Percentiles rank a stretch among this genome's conserved stretches.
Conservation (phyloP, 2,329 filamentous ascomycete species). For the Onygenales sp. region DNA sequence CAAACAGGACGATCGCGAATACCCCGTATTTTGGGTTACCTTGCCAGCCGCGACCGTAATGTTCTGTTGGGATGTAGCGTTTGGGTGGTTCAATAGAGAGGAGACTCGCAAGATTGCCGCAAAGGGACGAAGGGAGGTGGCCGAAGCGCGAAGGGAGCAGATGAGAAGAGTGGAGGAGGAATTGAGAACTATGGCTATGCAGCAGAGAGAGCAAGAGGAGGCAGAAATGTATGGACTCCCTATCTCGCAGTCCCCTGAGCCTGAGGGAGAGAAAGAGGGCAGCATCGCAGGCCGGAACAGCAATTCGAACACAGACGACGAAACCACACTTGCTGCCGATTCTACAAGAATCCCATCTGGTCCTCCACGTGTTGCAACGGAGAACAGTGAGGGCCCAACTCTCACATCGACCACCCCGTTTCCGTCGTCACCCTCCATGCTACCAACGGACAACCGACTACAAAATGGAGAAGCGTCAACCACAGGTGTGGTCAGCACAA, state of each 20-base stretch:
- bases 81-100: slow-evolving; percentile 54
- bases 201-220: slow-evolving; percentile 10
- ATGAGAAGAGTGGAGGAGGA: slow-evolving; percentile 26
- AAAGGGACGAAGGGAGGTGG: slow-evolving; percentile 43
- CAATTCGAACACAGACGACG: slow-evolving; percentile 6
- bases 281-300: background rate
- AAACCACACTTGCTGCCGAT: slow-evolving; percentile 4
- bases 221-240: slow-evolving; percentile 5
- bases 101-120: slow-evolving; percentile 55
- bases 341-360: background rate
- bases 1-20: slow-evolving; percentile 39
- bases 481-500: slow-evolving; percentile 8
- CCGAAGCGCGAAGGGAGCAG: slow-evolving; percentile 34
- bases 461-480: slow-evolving; percentile 5
- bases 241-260: background rate
- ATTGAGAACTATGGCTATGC: slow-evolving; percentile 1
- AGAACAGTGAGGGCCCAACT: slow-evolving; percentile 1
- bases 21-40: slow-evolving; percentile 59
- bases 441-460: slow-evolving; percentile 8
- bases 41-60: slow-evolving; percentile 59
- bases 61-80: slow-evolving; percentile 57
- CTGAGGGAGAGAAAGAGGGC: slow-evolving; percentile 5
- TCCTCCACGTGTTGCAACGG: background rate
- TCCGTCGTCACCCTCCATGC: slow-evolving; percentile 8
- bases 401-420: background rate